Percentiles rank a stretch among this genome's conserved stretches.
Evolutionary conservation across 1,139 yeast genomes (phyloP).

Genomic region (Geotrichum phurueaensis): DNA sequence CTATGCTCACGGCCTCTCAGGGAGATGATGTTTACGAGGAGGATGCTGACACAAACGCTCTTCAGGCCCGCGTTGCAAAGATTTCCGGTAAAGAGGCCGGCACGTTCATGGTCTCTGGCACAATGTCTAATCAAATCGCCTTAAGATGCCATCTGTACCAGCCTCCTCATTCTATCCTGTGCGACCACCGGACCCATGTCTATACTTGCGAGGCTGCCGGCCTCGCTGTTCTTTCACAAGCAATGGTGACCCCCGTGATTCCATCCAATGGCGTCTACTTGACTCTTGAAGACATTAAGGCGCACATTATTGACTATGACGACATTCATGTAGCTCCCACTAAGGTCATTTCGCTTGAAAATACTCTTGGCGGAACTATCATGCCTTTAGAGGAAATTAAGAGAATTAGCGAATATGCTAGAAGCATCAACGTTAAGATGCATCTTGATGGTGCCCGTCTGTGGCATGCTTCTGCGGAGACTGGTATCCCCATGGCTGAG

Average conservation of each 20-base stretch:
- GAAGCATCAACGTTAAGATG: constrained; percentile 53
- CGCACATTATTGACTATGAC: constrained; percentile 62
- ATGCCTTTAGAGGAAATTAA: constrained; percentile 76
- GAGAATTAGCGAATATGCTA: constrained; percentile 67
- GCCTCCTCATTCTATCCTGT: constrained; percentile 80
- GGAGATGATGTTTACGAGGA: constrained; percentile 92
- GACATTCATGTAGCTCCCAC: constrained; percentile 91
- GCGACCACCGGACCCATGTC: constrained; percentile 84
- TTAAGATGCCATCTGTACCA: constrained; percentile 69
- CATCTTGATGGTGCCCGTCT: constrained; percentile 96
- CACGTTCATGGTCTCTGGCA: constrained; percentile 80
- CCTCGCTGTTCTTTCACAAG: constrained; percentile 79
- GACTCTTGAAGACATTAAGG: constrained; percentile 72
- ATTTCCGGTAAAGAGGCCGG: constrained; percentile 82
- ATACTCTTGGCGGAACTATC: constrained; percentile 78
- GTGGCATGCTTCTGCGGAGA: constrained; percentile 80
- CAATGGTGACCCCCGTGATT: constrained; percentile 80
- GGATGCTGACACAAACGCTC: constrained; percentile 59
- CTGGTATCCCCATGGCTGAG: constrained; percentile 63
- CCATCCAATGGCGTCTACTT: constrained; percentile 70
- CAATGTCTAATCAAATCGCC: constrained; percentile 85
- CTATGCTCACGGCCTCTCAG: constrained; percentile 53
- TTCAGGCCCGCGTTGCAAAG: constrained; percentile 61
- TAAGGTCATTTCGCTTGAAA: constrained; percentile 75
- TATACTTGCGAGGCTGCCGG: constrained; percentile 87